Conservation (phyloP, 768 basidiomycete genomes). For the Agaricus subrufescens region DNA sequence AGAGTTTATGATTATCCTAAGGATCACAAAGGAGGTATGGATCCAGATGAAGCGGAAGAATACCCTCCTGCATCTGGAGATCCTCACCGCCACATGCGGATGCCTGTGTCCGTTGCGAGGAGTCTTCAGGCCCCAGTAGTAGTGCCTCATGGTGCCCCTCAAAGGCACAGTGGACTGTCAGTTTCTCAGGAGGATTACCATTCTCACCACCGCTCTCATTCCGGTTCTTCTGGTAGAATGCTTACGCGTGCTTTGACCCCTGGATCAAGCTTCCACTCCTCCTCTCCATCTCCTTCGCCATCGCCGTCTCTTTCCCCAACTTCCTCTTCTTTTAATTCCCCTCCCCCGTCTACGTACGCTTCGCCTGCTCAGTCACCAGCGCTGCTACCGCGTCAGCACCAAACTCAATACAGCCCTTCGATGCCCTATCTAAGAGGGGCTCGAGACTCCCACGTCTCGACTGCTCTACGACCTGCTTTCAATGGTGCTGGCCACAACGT, state of each 20-base stretch:
- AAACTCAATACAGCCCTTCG: constrained; percentile 23
- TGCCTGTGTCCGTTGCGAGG: constrained; percentile 2
- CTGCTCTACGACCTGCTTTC: constrained; percentile 30
- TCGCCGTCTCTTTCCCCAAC: constrained; percentile 14
- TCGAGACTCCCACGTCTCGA: constrained; percentile 27
- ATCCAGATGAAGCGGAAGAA: constrained; percentile 20
- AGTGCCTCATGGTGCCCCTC: constrained; percentile 7
- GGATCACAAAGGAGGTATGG: constrained; percentile 7
- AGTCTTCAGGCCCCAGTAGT: background rate
- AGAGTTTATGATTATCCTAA: constrained; percentile 9
- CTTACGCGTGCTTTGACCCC: constrained; percentile 9
- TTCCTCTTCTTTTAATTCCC: background rate
- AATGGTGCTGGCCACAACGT: background rate
- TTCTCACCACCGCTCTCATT: background rate
- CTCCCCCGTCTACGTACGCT: constrained; percentile 3
- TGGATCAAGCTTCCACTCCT: constrained; percentile 15
- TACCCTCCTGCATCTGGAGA: constrained; percentile 17
- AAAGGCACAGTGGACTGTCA: constrained; percentile 9
- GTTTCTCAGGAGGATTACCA: background rate
- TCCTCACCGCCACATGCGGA: constrained; percentile 5
- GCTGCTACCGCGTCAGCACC: background rate
- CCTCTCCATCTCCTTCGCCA: constrained; percentile 16
- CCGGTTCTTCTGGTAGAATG: constrained; percentile 5
- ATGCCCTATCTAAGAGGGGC: constrained; percentile 25
- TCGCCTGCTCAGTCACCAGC: constrained; percentile 10